A percentile compares a stretch with the other conserved stretches of the same genome.
Evolutionary conservation across 2,329 filamentous ascomycete species (phyloP).

Genomic region (Sarocladiaceae sp.): DNA sequence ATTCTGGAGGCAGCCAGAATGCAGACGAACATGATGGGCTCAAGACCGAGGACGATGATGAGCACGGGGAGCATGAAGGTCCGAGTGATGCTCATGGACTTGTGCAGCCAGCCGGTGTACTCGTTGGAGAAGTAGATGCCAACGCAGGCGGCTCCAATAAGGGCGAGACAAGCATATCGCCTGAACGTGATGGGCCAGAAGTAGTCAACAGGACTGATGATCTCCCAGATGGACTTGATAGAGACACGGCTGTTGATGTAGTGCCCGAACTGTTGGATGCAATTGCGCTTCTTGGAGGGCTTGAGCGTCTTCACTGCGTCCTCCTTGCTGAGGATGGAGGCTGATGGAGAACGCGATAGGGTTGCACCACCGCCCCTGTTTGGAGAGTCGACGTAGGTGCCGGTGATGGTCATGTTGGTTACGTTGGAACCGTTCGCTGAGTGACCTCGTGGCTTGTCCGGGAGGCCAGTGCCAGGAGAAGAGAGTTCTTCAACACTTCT

Average conservation of each 20-base stretch:
- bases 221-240: background rate
- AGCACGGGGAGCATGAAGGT: background rate
- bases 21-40: slow-evolving; percentile 1
- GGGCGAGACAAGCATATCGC: background rate
- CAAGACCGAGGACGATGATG: background rate
- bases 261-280: background rate
- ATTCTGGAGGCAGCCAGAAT: background rate
- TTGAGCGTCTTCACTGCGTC: background rate
- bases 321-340: background rate
- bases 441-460: background rate
- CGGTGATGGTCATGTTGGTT: background rate
- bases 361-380: background rate
- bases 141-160: background rate
- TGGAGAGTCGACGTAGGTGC: no score
- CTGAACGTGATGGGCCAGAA: background rate
- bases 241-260: background rate
- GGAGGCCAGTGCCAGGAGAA: background rate
- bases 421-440: background rate
- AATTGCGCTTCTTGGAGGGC: background rate
- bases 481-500: background rate
- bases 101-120: background rate
- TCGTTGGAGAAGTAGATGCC: background rate
- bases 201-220: slow-evolving; percentile 1
- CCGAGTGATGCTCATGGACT: background rate
- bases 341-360: background rate